Evolutionary conservation across 208 protist genomes (phyloP), one percentile per base, ranked within the genome.

Genomic region (Leishmania mexicana): DNA sequence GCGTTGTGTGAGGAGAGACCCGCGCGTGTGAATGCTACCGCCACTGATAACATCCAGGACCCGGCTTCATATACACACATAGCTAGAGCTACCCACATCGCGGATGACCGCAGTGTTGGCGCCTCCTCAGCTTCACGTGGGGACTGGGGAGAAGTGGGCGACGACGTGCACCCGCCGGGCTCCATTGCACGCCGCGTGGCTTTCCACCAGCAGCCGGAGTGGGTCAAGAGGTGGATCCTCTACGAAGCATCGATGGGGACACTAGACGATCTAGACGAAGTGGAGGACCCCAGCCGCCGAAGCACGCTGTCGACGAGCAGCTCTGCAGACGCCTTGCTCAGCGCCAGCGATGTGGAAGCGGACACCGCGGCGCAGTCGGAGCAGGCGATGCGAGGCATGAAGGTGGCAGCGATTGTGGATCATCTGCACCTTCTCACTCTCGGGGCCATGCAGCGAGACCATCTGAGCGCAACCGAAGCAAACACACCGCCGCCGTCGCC

Each of bases 201-300:
- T 8, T 85, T 84, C 38, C 77, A 79, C 10, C 77, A 86, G 24
- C 85, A 94, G 49, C 91, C 92, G 17, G 91, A 92, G 83, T 96
- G 94, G 91, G 83, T 97, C 51, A 91, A 89, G 83, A 89, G 91
- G 51, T 97, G 94, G 94, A 86, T 93, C 38, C 84, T 97, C 13
- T 97, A 96, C 68, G 94, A 97, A 54, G 92, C 91, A 0, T 97
- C 94, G 15, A 97, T 97, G 94, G 94, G 94, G 68, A 97, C 92
- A 42, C 77, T 97, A 35, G 92, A 97, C 65, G 47, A 92, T 2
- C 78, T 86, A 13, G 90, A 93, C 28, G 87, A 89, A 17, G 42
- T 78, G 17, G 75, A 86, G 2, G 75, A 72, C 38, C 78, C 8
- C 45, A 28, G 45, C 4, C 42, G 17, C 0, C 28, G 28, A 21